These are phyloP conservation scores for Schrenkiella parvula DNA, from an alignment of 345 rosid genomes.

Conservation along the genomic window DNA sequence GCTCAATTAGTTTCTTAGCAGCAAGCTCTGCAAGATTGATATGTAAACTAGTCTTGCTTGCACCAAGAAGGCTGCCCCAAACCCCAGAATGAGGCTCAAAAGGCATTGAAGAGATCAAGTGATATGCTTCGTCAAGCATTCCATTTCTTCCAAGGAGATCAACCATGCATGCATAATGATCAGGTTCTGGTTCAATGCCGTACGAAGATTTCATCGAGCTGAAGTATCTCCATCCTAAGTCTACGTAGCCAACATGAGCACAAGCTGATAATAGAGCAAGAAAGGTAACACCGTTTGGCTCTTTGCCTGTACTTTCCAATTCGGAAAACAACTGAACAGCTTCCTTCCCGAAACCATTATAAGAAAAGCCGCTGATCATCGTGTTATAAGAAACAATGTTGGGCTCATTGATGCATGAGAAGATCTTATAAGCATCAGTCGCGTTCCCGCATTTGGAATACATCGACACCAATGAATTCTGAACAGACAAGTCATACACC, in stretches of 20 bases:
- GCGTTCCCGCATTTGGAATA: conserved; percentile 75
- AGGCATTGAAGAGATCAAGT: conserved; percentile 51
- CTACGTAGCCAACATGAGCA: conserved; percentile 63
- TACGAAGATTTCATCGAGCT: conserved; percentile 50
- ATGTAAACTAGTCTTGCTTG: conserved; percentile 49
- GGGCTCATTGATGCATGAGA: conserved; percentile 40
- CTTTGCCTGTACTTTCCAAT: conserved; percentile 41
- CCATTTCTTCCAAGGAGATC: conserved; percentile 84
- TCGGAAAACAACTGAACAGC: conserved; percentile 48
- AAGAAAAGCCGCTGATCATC: conserved; percentile 70
- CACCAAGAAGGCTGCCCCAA: conserved; percentile 81
- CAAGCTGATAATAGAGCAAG: conserved; percentile 74
- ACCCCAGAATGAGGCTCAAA: conserved; percentile 62
- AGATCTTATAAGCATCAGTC: conserved; percentile 50
- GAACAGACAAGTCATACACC: conserved; percentile 46
- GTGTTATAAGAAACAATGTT: conserved; percentile 67
- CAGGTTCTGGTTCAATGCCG: conserved; percentile 53
- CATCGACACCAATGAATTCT: conserved; percentile 64
- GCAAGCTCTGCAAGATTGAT: conserved; percentile 69
- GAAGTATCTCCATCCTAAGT: conserved; percentile 56
- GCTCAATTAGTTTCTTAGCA: conserved; percentile 48
- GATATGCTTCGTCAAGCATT: conserved; percentile 54
- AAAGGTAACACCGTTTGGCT: conserved; percentile 68
- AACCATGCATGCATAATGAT: conserved; percentile 76
- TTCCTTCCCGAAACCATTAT: conserved; percentile 57